Percentiles rank a stretch among this genome's conserved stretches.
phyloP scores from a whole-genome alignment of 2,329 filamentous ascomycete genomes.

The Arachnopeziza araneosa region DNA sequence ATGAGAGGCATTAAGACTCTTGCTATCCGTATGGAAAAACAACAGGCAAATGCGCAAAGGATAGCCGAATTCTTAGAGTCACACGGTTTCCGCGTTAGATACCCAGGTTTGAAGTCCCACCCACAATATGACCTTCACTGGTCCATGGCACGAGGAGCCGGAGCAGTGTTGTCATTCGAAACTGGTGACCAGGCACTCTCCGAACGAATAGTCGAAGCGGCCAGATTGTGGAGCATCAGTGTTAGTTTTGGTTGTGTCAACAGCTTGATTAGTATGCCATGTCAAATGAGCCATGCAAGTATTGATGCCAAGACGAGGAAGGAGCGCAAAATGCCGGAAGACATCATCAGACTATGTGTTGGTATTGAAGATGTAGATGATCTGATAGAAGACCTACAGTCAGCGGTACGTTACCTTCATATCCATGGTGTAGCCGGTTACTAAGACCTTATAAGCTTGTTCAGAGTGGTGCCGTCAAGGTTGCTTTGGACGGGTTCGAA shows the following conservation, averaged over 20 bases:
- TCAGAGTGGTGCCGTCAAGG: constrained; percentile 85
- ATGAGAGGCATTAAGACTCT: constrained; percentile 95
- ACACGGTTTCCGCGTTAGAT: constrained; percentile 90
- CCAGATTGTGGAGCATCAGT: constrained; percentile 87
- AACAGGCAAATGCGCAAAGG: constrained; percentile 83
- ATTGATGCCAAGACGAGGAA: constrained; percentile 91
- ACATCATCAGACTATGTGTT: constrained; percentile 91
- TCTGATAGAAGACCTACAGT: constrained; percentile 84
- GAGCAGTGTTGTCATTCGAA: constrained; percentile 93
- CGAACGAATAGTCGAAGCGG: constrained; percentile 90
- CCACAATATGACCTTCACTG: constrained; percentile 95
- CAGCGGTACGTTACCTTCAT: constrained; percentile 63
- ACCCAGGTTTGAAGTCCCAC: constrained; percentile 89
- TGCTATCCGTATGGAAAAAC: constrained; percentile 97
- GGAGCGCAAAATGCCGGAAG: constrained; percentile 90
- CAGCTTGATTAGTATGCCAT: constrained; percentile 98
- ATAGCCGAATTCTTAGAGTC: constrained; percentile 90
- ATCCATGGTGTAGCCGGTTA: constrained; percentile 8
- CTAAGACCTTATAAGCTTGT: constrained; percentile 57
- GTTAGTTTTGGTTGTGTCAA: constrained; percentile 99
- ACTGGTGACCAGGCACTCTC: constrained; percentile 80
- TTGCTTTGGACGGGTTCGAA: constrained; percentile 75
- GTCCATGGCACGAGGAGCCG: constrained; percentile 90
- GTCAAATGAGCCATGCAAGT: constrained; percentile 98
- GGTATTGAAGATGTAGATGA: constrained; percentile 93